phyloP scores from a whole-genome alignment of 1,139 yeast species.

The Taphrina betulina region DNA sequence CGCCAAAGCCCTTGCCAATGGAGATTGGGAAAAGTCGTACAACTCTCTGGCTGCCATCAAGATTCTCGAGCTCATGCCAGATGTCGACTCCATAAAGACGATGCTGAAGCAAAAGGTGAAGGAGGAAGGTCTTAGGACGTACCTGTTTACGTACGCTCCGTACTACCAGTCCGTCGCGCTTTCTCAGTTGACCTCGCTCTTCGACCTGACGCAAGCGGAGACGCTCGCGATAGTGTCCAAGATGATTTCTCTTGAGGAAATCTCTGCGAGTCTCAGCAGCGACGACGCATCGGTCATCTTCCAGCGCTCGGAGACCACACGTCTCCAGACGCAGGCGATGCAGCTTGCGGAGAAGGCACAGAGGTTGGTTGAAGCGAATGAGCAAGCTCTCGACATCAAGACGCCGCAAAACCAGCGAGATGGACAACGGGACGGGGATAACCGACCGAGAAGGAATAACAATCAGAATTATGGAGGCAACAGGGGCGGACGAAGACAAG shows the following conservation, averaged over 20 bases:
- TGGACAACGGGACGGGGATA: conserved; percentile 22
- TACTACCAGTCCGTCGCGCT: conserved; percentile 76
- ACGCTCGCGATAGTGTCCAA: conserved; percentile 66
- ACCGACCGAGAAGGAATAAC: conserved; percentile 8
- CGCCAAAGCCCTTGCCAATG: conserved; percentile 81
- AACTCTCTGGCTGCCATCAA: conserved; percentile 72
- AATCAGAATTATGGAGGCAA: conserved; percentile 7
- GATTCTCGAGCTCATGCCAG: conserved; percentile 83
- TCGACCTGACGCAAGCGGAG: conserved; percentile 59
- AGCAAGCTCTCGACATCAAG: conserved; percentile 50
- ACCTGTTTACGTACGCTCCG: conserved; percentile 76
- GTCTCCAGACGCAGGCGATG: conserved; percentile 84
- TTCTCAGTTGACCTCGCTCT: conserved; percentile 61
- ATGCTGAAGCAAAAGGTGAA: conserved; percentile 78
- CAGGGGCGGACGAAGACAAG: conserved; percentile 29
- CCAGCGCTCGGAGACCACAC: conserved; percentile 77
- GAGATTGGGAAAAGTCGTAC: conserved; percentile 83
- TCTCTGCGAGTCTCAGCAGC: conserved; percentile 65
- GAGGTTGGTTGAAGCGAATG: conserved; percentile 79
- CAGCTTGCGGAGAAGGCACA: conserved; percentile 83
- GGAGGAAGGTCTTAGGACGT: conserved; percentile 86
- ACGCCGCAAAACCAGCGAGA: conserved; percentile 27
- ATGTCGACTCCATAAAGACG: conserved; percentile 58
- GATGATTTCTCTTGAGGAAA: conserved; percentile 74
- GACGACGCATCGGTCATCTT: conserved; percentile 58